Evolutionary conservation across 257 asterid genomes (phyloP), one percentile per base, ranked within the genome.

Genomic region (Plectranthus barbatus): DNA sequence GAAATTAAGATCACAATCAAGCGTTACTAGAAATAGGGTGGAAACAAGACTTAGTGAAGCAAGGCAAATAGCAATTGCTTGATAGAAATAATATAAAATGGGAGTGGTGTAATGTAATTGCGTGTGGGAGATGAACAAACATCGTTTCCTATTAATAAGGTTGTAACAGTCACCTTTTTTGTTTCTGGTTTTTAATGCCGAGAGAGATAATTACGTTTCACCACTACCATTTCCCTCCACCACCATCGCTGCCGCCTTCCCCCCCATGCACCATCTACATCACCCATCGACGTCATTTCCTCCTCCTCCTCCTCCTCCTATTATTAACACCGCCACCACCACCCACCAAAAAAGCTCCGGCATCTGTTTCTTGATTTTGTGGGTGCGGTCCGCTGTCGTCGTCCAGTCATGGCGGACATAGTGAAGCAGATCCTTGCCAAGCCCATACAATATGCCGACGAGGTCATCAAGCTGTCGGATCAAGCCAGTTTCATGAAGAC

Each of bases 361-460:
- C 31, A 31, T 31, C 36, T 31, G 36, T 31, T 31, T 31, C 6
- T 31, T 19, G 23, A 7, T 0, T 15, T 14, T 15, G 48, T 18
- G 5, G 56, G 56, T 23, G 64, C 18, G 36, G 85, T 82, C 86
- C 82, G 89, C 82, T 68, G 80, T 60, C 31, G 31, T 26, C 31
- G 5, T 26, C n/a, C n/a, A 60, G 74, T 29, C 34, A 86, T 86
- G 94, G 88, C 90, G 85, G 90, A 86, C 83, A 79, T 79, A 15
- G 94, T 83, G 44, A 81, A 83, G 44, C 81, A 83, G 67, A 83
- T 86, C 79, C 81, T 83, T 12, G 73, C 85, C 2, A 81, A 80
- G 39, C 88, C 88, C 15, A 83, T 87, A 7, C 88, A 84, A 26
- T 74, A 74, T 51, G 94, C 94, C 3, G 96, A 83, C 64, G 83